phyloP scores from a whole-genome alignment of 495 filamentous ascomycete species.

The Achaetomiella virescens region DNA sequence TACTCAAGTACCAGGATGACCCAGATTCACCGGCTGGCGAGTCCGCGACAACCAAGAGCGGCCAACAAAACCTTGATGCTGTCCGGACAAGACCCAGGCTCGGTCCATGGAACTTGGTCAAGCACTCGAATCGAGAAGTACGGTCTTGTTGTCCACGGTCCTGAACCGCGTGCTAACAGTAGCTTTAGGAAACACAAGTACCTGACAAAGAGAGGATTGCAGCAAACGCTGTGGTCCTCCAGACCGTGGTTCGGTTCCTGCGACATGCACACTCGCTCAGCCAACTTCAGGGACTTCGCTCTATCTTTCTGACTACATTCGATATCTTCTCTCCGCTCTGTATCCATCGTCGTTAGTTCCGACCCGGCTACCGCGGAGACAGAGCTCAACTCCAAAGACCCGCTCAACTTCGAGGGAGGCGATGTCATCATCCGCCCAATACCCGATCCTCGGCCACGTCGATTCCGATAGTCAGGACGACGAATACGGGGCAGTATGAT shows the following conservation, averaged over 20 bases:
- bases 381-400: constrained; percentile 74
- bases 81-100: constrained; percentile 35
- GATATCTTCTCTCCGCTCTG: constrained; percentile 67
- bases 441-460: constrained; percentile 45
- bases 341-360: constrained; percentile 78
- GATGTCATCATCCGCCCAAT: constrained; percentile 75
- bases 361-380: constrained; percentile 74
- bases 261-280: constrained; percentile 68
- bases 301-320: constrained; percentile 67
- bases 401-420: constrained; percentile 77
- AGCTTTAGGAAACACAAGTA: constrained; percentile 23
- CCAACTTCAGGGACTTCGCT: constrained; percentile 73
- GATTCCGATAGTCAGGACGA: constrained; percentile 65
- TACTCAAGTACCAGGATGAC: constrained; percentile 57
- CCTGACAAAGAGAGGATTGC: constrained; percentile 44
- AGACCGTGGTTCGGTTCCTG: constrained; percentile 71
- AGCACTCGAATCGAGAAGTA: constrained; percentile 46
- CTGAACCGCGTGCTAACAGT: constrained; percentile 13
- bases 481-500: constrained; percentile 49
- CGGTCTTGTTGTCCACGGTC: constrained; percentile 14
- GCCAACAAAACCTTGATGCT: constrained; percentile 16
- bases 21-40: constrained; percentile 45
- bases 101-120: constrained; percentile 44
- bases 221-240: constrained; percentile 53
- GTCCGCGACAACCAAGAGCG: constrained; percentile 6